Conservation (phyloP, 768 basidiomycete genomes). For the Agaricus sinodeliciosus region DNA sequence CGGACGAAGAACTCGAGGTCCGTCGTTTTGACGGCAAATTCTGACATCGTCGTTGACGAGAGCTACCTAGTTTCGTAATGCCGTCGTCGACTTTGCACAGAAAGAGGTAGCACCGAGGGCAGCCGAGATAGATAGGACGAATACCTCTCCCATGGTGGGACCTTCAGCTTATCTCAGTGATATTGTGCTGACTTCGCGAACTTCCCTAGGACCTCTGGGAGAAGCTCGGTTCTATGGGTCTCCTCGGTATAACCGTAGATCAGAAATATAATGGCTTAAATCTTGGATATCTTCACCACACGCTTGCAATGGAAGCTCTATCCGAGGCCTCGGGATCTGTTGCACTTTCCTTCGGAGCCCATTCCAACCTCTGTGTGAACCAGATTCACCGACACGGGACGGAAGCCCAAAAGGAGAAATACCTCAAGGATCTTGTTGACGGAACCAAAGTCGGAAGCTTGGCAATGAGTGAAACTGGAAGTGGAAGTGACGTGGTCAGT, state of each 20-base stretch:
- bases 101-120: constrained; percentile 83
- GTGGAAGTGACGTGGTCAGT: constrained; percentile 93
- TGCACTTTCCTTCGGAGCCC: constrained; percentile 87
- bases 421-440: constrained; percentile 72
- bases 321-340: constrained; percentile 89
- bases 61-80: constrained; percentile 66
- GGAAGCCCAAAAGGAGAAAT: constrained; percentile 74
- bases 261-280: constrained; percentile 77
- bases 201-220: constrained; percentile 70
- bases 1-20: constrained; percentile 76
- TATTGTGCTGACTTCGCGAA: constrained; percentile 7
- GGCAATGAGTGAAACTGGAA: constrained; percentile 92
- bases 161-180: background rate
- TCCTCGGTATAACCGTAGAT: constrained; percentile 81
- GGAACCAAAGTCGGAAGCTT: constrained; percentile 84
- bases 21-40: constrained; percentile 13
- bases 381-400: constrained; percentile 85
- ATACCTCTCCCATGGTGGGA: constrained; percentile 70
- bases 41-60: constrained; percentile 1
- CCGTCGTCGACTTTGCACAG: constrained; percentile 72
- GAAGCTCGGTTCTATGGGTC: constrained; percentile 88
- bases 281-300: constrained; percentile 82
- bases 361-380: constrained; percentile 85
- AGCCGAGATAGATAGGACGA: constrained; percentile 78
- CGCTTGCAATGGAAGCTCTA: constrained; percentile 91